phyloP scores from a whole-genome alignment of 306 rosid species.

The Elaeagnus macrophylla region DNA sequence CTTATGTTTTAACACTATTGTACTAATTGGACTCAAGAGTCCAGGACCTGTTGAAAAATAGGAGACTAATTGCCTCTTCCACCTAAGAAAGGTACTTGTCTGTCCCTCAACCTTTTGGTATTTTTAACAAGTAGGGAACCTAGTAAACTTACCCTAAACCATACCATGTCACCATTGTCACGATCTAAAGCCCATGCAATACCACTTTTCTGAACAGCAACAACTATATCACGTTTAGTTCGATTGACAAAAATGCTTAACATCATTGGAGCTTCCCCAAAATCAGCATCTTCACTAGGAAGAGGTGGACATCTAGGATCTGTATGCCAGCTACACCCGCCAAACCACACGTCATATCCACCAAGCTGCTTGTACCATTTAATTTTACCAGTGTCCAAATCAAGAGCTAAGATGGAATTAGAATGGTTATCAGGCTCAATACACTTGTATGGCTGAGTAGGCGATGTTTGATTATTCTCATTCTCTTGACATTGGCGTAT shows the following conservation, averaged over 20 bases:
- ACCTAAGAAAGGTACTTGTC: no score
- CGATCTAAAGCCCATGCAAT: constrained; percentile 60
- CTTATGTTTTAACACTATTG: no score
- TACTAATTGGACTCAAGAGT: no score
- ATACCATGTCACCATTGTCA: constrained; percentile 29
- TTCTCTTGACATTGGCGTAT: constrained; percentile 38
- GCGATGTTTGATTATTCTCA: constrained; percentile 35
- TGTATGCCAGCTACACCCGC: constrained; percentile 34
- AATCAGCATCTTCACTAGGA: constrained; percentile 43
- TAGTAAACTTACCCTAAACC: constrained; percentile 31
- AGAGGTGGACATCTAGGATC: constrained; percentile 48
- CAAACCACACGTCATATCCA: constrained; percentile 62
- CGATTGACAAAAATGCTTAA: constrained; percentile 24
- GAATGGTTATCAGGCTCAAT: constrained; percentile 52
- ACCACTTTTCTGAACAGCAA: constrained; percentile 62
- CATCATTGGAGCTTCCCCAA: constrained; percentile 58
- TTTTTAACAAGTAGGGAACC: background rate
- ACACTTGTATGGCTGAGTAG: constrained; percentile 32
- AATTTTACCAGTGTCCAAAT: constrained; percentile 38
- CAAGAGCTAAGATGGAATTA: constrained; percentile 54
- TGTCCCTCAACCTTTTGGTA: no score
- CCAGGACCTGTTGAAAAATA: no score
- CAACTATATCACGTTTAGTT: constrained; percentile 33
- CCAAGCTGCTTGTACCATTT: constrained; percentile 55
- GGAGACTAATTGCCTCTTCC: no score